Evolutionary conservation across 495 filamentous ascomycete genomes (phyloP).

Genomic region (Evansstolkia leycettana): DNA sequence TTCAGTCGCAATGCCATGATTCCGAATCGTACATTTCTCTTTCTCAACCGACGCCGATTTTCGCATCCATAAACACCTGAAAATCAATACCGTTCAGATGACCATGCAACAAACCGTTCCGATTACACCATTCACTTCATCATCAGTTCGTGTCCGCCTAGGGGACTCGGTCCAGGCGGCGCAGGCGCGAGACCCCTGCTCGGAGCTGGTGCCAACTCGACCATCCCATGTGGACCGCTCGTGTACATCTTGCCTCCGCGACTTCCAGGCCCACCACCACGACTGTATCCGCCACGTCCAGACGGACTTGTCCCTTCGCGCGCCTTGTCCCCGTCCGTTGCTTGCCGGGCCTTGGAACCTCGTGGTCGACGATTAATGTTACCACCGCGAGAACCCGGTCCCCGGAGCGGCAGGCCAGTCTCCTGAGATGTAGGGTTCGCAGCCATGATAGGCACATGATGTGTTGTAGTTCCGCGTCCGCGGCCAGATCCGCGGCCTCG

Average conservation of each 20-base stretch:
- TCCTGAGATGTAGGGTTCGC: conserved; percentile 32
- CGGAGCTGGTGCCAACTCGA: neutral
- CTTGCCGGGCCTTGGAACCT: conserved; percentile 57
- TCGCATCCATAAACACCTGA: too few relatives aligned
- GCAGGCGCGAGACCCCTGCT: neutral
- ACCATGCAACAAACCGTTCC: too few relatives aligned
- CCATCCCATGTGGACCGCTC: neutral
- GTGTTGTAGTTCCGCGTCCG: conserved; percentile 24
- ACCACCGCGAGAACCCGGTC: conserved; percentile 68
- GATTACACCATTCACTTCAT: too few relatives aligned
- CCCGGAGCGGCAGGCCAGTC: conserved; percentile 43
- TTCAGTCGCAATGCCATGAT: too few relatives aligned
- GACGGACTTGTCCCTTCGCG: neutral
- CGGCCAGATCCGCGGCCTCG: conserved; percentile 50
- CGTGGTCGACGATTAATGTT: conserved; percentile 66
- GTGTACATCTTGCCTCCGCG: neutral
- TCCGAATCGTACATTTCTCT: too few relatives aligned
- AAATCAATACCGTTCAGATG: too few relatives aligned
- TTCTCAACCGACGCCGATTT: too few relatives aligned
- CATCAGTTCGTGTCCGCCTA: neutral
- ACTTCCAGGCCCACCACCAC: neutral
- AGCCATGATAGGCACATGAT: conserved; percentile 27
- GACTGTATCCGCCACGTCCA: neutral
- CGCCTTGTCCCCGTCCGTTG: conserved; percentile 54
- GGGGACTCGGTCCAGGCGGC: neutral